Percentiles rank a stretch among this genome's conserved stretches.
Evolutionary conservation across 805 yeast genomes (phyloP).

Genomic region (Starmerella bacillaris): DNA sequence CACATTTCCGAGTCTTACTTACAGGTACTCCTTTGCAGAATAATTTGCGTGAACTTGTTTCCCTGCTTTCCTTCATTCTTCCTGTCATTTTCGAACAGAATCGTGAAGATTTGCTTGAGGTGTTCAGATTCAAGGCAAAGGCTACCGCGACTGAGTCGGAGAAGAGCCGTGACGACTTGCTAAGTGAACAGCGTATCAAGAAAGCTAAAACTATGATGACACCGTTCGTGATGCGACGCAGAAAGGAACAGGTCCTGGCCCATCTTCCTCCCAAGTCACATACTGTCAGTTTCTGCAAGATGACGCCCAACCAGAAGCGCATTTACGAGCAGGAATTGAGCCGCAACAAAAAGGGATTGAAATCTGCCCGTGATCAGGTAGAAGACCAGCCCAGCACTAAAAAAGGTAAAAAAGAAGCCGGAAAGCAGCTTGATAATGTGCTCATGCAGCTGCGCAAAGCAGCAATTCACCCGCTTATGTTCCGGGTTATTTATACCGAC

Average conservation of each 20-base stretch:
- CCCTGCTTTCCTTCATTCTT: conserved; percentile 75
- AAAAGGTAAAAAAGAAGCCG: conserved; percentile 23
- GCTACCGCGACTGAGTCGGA: conserved; percentile 30
- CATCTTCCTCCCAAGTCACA: conserved; percentile 70
- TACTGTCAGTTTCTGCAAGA: conserved; percentile 43
- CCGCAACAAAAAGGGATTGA: conserved; percentile 13
- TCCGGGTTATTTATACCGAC: conserved; percentile 48
- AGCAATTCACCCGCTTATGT: conserved; percentile 76
- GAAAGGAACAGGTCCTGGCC: conserved; percentile 76
- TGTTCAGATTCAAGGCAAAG: conserved; percentile 74
- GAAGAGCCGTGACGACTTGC: conserved; percentile 25
- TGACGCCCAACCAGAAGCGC: conserved; percentile 34
- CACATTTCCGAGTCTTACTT: conserved; percentile 64
- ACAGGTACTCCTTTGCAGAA: conserved; percentile 98
- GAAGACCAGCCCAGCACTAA: conserved; percentile 17
- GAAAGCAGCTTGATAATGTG: conserved; percentile 38
- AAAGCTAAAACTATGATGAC: conserved; percentile 97
- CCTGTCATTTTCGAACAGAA: conserved; percentile 68
- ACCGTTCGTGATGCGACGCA: conserved; percentile 85
- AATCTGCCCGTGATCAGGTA: conserved; percentile 18
- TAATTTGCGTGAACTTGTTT: conserved; percentile 74
- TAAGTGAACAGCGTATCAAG: conserved; percentile 77
- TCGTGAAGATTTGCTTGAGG: conserved; percentile 59
- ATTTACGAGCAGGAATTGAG: conserved; percentile 47
- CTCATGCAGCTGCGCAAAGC: conserved; percentile 86